Percentiles rank a stretch among this genome's conserved stretches.
Conservation (phyloP, 164 flowering plant species). For the Aristolochia contorta region DNA sequence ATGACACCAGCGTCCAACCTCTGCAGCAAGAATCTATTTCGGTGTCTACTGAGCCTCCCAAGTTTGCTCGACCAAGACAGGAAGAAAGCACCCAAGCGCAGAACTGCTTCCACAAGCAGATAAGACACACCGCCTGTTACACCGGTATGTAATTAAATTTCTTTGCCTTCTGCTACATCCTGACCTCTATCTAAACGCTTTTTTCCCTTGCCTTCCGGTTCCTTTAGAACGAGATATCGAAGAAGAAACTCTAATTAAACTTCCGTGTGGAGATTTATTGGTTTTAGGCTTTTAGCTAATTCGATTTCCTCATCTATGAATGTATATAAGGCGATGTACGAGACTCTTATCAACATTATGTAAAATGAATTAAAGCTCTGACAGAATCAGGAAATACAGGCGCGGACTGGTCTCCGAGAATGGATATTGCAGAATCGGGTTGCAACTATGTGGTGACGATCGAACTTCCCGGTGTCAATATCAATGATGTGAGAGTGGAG, state of each 20-base stretch:
- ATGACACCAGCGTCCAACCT: slow-evolving; percentile 7
- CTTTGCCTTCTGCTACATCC: background rate
- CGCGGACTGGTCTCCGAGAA: slow-evolving; percentile 49
- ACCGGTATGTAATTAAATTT: background rate
- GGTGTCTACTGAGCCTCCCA: slow-evolving; percentile 25
- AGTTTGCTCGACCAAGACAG: slow-evolving; percentile 30
- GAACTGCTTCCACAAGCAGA: background rate
- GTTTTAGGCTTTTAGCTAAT: too few relatives aligned
- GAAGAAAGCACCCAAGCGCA: background rate
- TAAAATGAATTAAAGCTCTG: background rate
- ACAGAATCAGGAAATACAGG: slow-evolving; percentile 23
- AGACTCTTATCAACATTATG: too few relatives aligned
- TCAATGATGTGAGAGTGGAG: slow-evolving; percentile 51
- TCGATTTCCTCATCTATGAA: too few relatives aligned
- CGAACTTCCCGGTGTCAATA: slow-evolving; percentile 65
- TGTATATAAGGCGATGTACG: too few relatives aligned
- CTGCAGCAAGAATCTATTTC: slow-evolving; percentile 8
- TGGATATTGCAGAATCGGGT: slow-evolving; percentile 59
- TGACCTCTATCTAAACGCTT: too few relatives aligned
- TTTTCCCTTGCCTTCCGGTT: too few relatives aligned
- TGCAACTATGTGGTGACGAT: slow-evolving; percentile 33
- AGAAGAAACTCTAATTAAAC: too few relatives aligned
- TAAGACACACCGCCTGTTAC: background rate
- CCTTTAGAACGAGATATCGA: too few relatives aligned
- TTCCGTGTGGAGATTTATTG: too few relatives aligned